Percentiles rank a stretch among this genome's conserved stretches.
Conservation (phyloP, 2,329 filamentous ascomycete genomes). For the Monosporascus ibericus region DNA sequence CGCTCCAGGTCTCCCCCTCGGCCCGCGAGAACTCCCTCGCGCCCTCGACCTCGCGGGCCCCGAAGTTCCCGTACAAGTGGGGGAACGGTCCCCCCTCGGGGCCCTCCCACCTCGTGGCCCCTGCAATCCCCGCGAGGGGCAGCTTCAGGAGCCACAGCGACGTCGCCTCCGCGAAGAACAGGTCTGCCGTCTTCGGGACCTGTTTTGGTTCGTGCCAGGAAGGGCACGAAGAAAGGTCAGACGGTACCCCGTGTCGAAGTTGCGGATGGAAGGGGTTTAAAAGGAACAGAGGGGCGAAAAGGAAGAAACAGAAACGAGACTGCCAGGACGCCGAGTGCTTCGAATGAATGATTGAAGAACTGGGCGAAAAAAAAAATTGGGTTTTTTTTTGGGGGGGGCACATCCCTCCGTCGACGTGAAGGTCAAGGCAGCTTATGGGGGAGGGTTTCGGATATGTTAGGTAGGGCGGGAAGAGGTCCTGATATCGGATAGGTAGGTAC, state of each 20-base stretch:
- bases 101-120: conserved; percentile 47
- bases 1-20: conserved; percentile 41
- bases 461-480: neutral
- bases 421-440: neutral
- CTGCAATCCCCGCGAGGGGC: conserved; percentile 37
- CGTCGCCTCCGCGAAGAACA: conserved; percentile 21
- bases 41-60: conserved; percentile 43
- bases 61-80: conserved; percentile 55
- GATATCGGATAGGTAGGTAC: neutral
- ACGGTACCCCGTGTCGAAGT: neutral
- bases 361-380: neutral
- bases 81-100: conserved; percentile 40
- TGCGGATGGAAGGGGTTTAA: neutral
- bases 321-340: neutral
- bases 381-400: too few species aligned
- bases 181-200: conserved; percentile 24
- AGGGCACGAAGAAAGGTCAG: neutral
- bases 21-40: conserved; percentile 38
- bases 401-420: too few species aligned
- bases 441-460: neutral
- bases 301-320: too few species aligned
- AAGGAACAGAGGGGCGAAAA: neutral
- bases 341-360: neutral
- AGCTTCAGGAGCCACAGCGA: conserved; percentile 37
- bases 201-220: conserved; percentile 2